Conservation (phyloP, 345 rosid species). For the Bruguiera gymnorhiza region DNA sequence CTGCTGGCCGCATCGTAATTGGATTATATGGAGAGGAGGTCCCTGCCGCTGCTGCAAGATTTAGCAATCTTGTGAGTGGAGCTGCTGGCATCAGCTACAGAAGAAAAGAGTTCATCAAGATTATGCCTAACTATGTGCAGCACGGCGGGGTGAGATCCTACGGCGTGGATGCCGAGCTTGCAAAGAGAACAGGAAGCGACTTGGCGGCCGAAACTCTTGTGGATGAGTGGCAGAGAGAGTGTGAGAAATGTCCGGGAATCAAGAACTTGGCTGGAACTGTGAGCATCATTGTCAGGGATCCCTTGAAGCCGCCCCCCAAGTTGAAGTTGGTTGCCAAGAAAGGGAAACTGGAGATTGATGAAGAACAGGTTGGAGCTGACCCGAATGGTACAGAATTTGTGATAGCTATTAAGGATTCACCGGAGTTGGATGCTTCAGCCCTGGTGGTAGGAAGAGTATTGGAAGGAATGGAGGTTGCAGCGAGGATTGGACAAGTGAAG, state of each 20-base stretch:
- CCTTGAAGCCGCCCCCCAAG: conserved; percentile 74
- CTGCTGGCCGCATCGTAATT: conserved; percentile 63
- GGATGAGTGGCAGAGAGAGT: conserved; percentile 63
- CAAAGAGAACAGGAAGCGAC: conserved; percentile 44
- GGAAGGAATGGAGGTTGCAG: conserved; percentile 72
- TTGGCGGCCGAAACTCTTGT: conserved; percentile 39
- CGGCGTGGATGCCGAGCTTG: conserved; percentile 76
- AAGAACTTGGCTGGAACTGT: conserved; percentile 60
- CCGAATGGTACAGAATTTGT: conserved; percentile 86
- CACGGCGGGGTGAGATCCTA: conserved; percentile 87
- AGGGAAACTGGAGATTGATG: conserved; percentile 67
- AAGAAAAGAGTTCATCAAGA: conserved; percentile 80
- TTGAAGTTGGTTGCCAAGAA: conserved; percentile 66
- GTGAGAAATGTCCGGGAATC: conserved; percentile 42
- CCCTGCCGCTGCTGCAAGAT: conserved; percentile 64
- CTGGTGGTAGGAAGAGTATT: conserved; percentile 73
- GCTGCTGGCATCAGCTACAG: conserved; percentile 81
- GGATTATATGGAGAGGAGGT: conserved; percentile 61
- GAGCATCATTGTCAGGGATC: conserved; percentile 76
- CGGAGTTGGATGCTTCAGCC: conserved; percentile 71
- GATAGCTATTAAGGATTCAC: conserved; percentile 63
- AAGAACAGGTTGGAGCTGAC: conserved; percentile 56
- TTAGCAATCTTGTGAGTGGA: conserved; percentile 65
- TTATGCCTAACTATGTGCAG: conserved; percentile 77
- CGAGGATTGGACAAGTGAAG: conserved; percentile 62